Evolutionary conservation across 2,329 filamentous ascomycete species (phyloP).

Genomic region (Epichloe gansuensis): DNA sequence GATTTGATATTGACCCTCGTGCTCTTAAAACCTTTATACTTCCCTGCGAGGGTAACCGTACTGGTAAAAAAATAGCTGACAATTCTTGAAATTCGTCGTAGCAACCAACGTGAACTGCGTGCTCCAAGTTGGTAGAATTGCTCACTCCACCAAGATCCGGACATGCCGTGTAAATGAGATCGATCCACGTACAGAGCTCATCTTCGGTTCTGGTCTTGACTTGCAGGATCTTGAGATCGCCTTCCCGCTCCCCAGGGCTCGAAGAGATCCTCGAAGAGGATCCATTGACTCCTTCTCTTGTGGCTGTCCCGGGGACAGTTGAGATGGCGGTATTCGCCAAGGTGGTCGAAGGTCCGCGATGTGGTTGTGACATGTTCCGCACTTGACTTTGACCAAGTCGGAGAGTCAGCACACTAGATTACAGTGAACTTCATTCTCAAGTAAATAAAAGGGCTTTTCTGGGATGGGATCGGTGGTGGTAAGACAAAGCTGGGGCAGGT

Average conservation of each 20-base stretch:
- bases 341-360: background rate
- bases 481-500: no score
- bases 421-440: no score
- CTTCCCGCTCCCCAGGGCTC: constrained; percentile 63
- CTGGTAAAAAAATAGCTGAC: no score
- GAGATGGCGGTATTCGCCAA: background rate
- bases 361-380: background rate
- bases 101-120: constrained; percentile 67
- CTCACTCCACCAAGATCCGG: constrained; percentile 97
- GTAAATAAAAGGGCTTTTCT: no score
- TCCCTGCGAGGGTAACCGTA: no score
- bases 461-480: no score
- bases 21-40: no score
- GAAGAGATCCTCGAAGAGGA: constrained; percentile 35
- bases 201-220: constrained; percentile 89
- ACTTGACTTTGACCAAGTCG: background rate
- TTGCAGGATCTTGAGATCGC: constrained; percentile 66
- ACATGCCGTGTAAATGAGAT: constrained; percentile 88
- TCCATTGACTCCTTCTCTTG: constrained; percentile 52
- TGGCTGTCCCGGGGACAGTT: background rate
- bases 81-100: no score
- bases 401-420: background rate
- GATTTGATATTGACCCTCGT: no score
- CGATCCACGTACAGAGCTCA: constrained; percentile 95
- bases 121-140: constrained; percentile 93